phyloP scores from a whole-genome alignment of 75 land plant species.

The Sequoiadendron giganteum region DNA sequence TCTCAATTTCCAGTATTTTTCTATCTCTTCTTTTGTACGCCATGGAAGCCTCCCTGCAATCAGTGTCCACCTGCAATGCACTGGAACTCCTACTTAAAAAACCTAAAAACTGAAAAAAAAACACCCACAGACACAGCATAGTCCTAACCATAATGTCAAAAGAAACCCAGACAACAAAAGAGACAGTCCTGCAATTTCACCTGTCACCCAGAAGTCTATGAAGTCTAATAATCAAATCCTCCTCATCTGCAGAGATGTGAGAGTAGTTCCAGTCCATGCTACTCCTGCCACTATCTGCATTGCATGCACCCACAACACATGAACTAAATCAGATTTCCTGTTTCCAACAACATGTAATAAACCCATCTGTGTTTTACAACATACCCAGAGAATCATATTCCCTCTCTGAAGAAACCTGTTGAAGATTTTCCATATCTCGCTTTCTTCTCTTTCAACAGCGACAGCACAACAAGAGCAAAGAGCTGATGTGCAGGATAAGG shows the following conservation, averaged over 20 bases:
- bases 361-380: not conserved
- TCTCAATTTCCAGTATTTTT: slow-evolving; percentile 6
- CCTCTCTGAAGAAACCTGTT: not conserved
- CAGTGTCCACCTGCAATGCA: slow-evolving; percentile 4
- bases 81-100: not conserved
- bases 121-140: too few species aligned
- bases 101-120: too few species aligned
- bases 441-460: too few species aligned
- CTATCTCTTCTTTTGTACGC: slow-evolving; percentile 9
- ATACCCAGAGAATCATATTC: not conserved
- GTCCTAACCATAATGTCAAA: too few species aligned
- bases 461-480: not conserved
- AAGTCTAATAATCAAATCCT: slow-evolving; percentile 11
- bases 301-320: not conserved
- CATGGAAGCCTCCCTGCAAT: slow-evolving; percentile 14
- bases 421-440: not conserved
- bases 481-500: too few species aligned
- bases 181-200: not conserved
- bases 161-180: too few species aligned
- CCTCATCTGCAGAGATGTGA: slow-evolving; percentile 2
- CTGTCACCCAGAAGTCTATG: slow-evolving; percentile 8
- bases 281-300: not conserved
- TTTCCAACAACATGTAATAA: not conserved
- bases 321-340: not conserved
- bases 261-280: not conserved